phyloP scores from a whole-genome alignment of 176 grass and related monocot genomes.

The Oryza rufipogon region DNA sequence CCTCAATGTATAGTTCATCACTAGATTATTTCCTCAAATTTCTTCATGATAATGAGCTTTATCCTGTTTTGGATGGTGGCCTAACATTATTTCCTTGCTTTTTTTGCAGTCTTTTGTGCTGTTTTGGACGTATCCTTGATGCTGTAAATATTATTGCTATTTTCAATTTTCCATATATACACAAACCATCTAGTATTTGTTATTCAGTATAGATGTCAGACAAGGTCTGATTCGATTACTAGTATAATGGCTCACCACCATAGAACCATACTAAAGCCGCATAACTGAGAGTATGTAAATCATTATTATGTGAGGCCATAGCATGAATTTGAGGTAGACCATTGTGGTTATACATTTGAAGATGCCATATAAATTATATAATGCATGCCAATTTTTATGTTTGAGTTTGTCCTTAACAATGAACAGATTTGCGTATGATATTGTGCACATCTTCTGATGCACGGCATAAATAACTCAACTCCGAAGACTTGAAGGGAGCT shows the following conservation, averaged over 20 bases:
- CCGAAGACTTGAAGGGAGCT: neutral
- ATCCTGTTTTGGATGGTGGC: neutral
- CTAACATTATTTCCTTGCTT: slow-evolving; percentile 30
- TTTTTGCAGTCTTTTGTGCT: slow-evolving; percentile 85
- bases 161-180: no score
- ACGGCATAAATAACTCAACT: slow-evolving; percentile 25
- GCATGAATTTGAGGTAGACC: neutral
- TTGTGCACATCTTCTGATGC: slow-evolving; percentile 90
- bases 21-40: neutral
- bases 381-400: slow-evolving; percentile 11
- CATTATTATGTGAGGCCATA: neutral
- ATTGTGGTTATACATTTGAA: neutral
- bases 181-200: neutral
- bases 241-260: neutral
- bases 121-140: slow-evolving; percentile 93
- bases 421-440: slow-evolving; percentile 83
- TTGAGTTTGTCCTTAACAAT: slow-evolving; percentile 55
- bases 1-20: neutral
- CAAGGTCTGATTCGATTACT: neutral
- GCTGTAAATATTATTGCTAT: slow-evolving; percentile 30
- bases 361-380: neutral
- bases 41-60: neutral
- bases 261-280: neutral
- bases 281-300: neutral
- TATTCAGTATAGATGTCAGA: neutral